These are phyloP conservation scores for Candida montana DNA, from an alignment of 805 yeast genomes.

Conservation along the genomic window DNA sequence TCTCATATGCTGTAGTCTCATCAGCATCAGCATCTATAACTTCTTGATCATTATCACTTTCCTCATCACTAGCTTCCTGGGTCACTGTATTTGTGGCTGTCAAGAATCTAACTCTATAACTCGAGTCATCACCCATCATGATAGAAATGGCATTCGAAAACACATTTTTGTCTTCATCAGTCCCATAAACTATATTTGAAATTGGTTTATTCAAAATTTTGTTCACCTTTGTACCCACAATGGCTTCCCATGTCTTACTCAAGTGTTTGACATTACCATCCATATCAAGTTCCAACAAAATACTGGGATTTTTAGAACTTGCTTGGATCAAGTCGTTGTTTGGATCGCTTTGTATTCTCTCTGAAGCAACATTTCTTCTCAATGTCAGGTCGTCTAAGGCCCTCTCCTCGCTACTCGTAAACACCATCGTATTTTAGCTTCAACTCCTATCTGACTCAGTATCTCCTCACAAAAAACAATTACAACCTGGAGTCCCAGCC, in stretches of 20 bases:
- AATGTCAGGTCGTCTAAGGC: too few relatives aligned
- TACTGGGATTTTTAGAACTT: slow-evolving; percentile 64
- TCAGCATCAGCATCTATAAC: slow-evolving; percentile 6
- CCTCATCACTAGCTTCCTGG: slow-evolving; percentile 20
- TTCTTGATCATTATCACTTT: slow-evolving; percentile 10
- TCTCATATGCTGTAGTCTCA: slow-evolving; percentile 22
- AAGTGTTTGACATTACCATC: slow-evolving; percentile 74
- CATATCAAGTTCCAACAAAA: slow-evolving; percentile 78
- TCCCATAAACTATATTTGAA: slow-evolving; percentile 58
- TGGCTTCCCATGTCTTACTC: slow-evolving; percentile 70
- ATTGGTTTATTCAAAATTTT: slow-evolving; percentile 56
- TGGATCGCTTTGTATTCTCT: neutral
- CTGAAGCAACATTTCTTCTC: neutral
- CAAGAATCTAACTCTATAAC: slow-evolving; percentile 71
- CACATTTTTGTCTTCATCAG: slow-evolving; percentile 56
- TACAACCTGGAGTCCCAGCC: too few relatives aligned
- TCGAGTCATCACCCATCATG: slow-evolving; percentile 68
- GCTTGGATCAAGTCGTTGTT: slow-evolving; percentile 54
- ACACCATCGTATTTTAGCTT: too few relatives aligned
- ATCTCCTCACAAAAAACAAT: too few relatives aligned
- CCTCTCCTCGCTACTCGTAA: too few relatives aligned
- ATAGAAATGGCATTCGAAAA: slow-evolving; percentile 64
- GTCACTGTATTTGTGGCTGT: slow-evolving; percentile 36
- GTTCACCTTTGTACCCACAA: slow-evolving; percentile 61
- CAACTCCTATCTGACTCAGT: too few relatives aligned